Conservation (phyloP, 352 stramenopile species). For the Phytopythium cucurbitacearum region DNA sequence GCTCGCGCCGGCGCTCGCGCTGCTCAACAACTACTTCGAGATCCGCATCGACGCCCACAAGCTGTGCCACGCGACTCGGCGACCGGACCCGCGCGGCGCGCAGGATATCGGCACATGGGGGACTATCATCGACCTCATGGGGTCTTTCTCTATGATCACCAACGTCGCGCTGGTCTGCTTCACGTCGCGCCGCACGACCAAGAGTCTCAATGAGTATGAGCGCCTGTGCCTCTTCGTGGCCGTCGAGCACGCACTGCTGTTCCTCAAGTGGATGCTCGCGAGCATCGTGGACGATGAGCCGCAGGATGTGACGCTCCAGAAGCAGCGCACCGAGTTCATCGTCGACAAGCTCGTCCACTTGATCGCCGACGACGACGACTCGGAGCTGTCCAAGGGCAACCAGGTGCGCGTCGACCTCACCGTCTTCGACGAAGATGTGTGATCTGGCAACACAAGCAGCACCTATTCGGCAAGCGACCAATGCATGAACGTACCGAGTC, state of each 20-base stretch:
- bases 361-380: conserved; percentile 69
- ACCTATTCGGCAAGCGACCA: background rate
- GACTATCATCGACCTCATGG: conserved; percentile 86
- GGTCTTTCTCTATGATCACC: conserved; percentile 85
- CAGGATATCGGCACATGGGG: conserved; percentile 93
- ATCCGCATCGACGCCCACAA: conserved; percentile 89
- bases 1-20: conserved; percentile 83
- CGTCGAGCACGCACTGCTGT: conserved; percentile 57
- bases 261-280: conserved; percentile 68
- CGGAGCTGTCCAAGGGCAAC: conserved; percentile 63
- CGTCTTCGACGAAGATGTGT: conserved; percentile 63
- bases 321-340: conserved; percentile 66
- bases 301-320: conserved; percentile 59
- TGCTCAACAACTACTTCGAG: conserved; percentile 92
- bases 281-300: conserved; percentile 70
- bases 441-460: background rate
- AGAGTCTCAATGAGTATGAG: conserved; percentile 31
- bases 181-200: conserved; percentile 68
- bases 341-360: conserved; percentile 72
- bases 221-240: conserved; percentile 62
- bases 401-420: conserved; percentile 77
- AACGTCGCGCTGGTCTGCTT: conserved; percentile 94
- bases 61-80: conserved; percentile 65
- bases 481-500: too few relatives aligned
- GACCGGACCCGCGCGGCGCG: conserved; percentile 65